phyloP scores from a whole-genome alignment of 1,139 yeast species.

The Suhomyces choctaworum region DNA sequence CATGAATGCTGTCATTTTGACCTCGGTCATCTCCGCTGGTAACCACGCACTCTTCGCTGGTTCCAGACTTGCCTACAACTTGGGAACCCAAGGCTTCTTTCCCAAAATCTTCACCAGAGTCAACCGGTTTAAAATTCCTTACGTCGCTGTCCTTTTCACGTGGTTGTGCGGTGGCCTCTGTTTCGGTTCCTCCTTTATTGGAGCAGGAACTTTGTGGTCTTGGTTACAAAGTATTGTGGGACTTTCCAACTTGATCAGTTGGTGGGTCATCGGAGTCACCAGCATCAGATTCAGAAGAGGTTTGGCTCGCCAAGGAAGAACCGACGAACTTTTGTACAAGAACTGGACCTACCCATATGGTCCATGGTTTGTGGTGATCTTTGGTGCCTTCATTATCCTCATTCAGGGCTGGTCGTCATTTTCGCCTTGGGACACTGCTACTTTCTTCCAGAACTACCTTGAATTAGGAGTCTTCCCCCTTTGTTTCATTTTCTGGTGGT shows the following conservation, averaged over 20 bases:
- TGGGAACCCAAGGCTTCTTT: slow-evolving; percentile 43
- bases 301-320: slow-evolving; percentile 36
- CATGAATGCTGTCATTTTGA: slow-evolving; percentile 47
- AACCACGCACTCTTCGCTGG: slow-evolving; percentile 49
- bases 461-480: slow-evolving; percentile 43
- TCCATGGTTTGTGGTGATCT: slow-evolving; percentile 39
- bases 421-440: slow-evolving; percentile 44
- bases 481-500: slow-evolving; percentile 45
- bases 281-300: slow-evolving; percentile 44
- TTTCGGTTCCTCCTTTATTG: slow-evolving; percentile 46
- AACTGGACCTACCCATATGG: slow-evolving; percentile 49
- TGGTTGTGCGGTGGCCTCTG: slow-evolving; percentile 47
- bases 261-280: slow-evolving; percentile 45
- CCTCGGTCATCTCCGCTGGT: slow-evolving; percentile 48
- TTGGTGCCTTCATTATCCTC: slow-evolving; percentile 37
- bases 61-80: slow-evolving; percentile 41
- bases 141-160: slow-evolving; percentile 41
- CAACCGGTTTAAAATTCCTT: slow-evolving; percentile 40
- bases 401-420: slow-evolving; percentile 55
- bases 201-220: slow-evolving; percentile 45
- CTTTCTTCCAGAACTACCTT: slow-evolving; percentile 39
- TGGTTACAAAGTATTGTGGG: slow-evolving; percentile 49
- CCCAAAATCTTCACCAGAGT: slow-evolving; percentile 37
- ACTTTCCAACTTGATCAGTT: slow-evolving; percentile 43
- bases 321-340: slow-evolving; percentile 34